Evolutionary conservation across 2,329 filamentous ascomycete genomes (phyloP).

Genomic region (Calonectria honghensis): DNA sequence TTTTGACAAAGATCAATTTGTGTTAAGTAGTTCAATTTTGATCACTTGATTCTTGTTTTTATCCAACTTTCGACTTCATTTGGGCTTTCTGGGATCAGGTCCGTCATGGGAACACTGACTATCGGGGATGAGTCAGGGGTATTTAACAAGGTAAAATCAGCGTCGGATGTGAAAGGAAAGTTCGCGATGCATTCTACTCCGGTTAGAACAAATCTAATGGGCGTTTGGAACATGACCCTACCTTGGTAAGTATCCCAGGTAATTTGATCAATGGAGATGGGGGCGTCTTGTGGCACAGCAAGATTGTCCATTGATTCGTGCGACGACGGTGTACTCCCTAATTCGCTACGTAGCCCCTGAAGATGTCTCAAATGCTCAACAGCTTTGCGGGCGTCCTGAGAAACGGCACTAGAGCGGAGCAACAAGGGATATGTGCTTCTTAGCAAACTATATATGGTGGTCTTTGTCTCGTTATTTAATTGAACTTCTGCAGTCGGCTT

Average conservation of each 20-base stretch:
- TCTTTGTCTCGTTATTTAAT: background rate
- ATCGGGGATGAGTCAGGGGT: background rate
- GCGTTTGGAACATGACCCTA: background rate
- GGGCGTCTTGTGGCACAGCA: background rate
- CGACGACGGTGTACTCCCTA: too few species aligned
- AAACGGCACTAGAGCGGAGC: background rate
- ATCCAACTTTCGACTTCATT: background rate
- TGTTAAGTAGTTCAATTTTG: background rate
- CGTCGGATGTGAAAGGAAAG: background rate
- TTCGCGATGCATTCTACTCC: slow-evolving; percentile 2
- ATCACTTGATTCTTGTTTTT: background rate
- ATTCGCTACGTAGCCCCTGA: background rate
- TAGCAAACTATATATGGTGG: background rate
- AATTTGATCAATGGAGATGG: background rate
- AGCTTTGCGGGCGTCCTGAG: background rate
- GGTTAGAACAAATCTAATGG: background rate
- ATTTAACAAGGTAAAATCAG: background rate
- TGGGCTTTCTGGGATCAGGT: background rate
- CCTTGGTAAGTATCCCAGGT: slow-evolving; percentile 22
- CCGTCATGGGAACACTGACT: background rate
- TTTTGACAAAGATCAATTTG: background rate
- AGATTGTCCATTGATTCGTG: background rate
- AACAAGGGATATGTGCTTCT: background rate
- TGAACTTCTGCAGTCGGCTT: background rate
- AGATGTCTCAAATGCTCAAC: background rate